A percentile compares a stretch with the other conserved stretches of the same genome.
Evolutionary conservation across 2,329 filamentous ascomycete species (phyloP).

Genomic region (Colletotrichum lentis): DNA sequence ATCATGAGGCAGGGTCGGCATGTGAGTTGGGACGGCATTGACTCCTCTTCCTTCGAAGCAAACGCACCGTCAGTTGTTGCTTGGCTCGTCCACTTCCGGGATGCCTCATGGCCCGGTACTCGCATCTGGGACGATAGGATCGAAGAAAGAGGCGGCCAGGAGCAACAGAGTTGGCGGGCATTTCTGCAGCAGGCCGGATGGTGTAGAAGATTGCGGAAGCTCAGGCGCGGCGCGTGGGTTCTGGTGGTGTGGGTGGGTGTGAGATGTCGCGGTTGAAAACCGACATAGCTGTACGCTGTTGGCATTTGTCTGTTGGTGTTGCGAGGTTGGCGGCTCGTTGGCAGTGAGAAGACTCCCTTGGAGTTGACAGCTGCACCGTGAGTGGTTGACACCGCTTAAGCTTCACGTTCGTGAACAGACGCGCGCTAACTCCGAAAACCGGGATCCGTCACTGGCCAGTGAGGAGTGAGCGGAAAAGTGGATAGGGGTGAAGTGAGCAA

Average conservation of each 20-base stretch:
- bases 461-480: not conserved
- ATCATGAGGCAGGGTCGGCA: slow-evolving; percentile 25
- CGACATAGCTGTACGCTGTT: slow-evolving; percentile 3
- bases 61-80: not conserved
- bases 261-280: slow-evolving; percentile 17
- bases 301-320: slow-evolving; percentile 20
- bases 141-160: slow-evolving; percentile 11
- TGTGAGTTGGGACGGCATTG: slow-evolving; percentile 16
- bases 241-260: slow-evolving; percentile 20
- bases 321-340: slow-evolving; percentile 24
- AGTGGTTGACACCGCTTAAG: slow-evolving; percentile 28
- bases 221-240: slow-evolving; percentile 5
- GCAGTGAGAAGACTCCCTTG: slow-evolving; percentile 13
- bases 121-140: slow-evolving; percentile 25
- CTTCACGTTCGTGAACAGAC: slow-evolving; percentile 21
- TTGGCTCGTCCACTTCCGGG: slow-evolving; percentile 10
- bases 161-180: slow-evolving; percentile 25
- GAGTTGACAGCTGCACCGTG: slow-evolving; percentile 11
- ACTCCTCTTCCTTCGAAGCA: slow-evolving; percentile 7
- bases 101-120: slow-evolving; percentile 1
- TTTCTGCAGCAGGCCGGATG: slow-evolving; percentile 26
- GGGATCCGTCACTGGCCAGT: slow-evolving; percentile 5
- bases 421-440: slow-evolving; percentile 19
- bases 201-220: slow-evolving; percentile 12
- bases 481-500: not conserved